Evolutionary conservation across 2,329 filamentous ascomycete genomes (phyloP), one percentile per base, ranked within the genome.

Genomic region (Periconia sp.): DNA sequence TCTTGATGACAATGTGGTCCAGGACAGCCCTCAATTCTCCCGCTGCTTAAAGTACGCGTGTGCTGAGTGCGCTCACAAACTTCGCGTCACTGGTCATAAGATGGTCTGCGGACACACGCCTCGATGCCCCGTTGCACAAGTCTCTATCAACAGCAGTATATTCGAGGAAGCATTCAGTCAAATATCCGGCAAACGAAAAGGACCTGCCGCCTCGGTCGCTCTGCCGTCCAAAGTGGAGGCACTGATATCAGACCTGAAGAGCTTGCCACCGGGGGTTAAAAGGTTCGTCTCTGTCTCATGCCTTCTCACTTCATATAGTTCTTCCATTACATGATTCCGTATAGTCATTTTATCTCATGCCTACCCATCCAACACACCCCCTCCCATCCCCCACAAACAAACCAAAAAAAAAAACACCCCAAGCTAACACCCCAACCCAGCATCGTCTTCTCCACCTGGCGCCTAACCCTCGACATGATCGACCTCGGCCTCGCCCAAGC

Each of bases 391-490:
- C n/a, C n/a, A n/a, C n/a, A n/a, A n/a, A n/a, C n/a, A n/a, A n/a
- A n/a, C n/a, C n/a, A n/a, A n/a, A n/a, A n/a, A n/a, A n/a, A n/a
- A n/a, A n/a, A n/a, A n/a, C n/a, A n/a, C n/a, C n/a, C n/a, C n/a
- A n/a, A n/a, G n/a, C n/a, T n/a, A n/a, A n/a, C n/a, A n/a, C n/a
- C n/a, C n/a, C n/a, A n/a, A n/a, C n/a, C n/a, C n/a, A n/a, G 78
- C 35, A 67, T 80, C 12, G 70, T 81, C 0, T 82, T 82, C 42
- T 80, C 78, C 0, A 74, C 65, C 0, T 81, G 78, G 78, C 70
- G 73, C 12, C 52, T 72, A 9, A 79, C 73, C 0, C 73, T 82
- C 1, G 71, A 80, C 29, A 41, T 79, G 1, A 61, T 80, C 0
- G 64, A 77, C 36, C 48, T 44, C 1, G 74, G 71, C 0, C 57